These are phyloP conservation scores for Oryza australiensis DNA, from an alignment of 176 grass and related monocot species.

Conservation along the genomic window DNA sequence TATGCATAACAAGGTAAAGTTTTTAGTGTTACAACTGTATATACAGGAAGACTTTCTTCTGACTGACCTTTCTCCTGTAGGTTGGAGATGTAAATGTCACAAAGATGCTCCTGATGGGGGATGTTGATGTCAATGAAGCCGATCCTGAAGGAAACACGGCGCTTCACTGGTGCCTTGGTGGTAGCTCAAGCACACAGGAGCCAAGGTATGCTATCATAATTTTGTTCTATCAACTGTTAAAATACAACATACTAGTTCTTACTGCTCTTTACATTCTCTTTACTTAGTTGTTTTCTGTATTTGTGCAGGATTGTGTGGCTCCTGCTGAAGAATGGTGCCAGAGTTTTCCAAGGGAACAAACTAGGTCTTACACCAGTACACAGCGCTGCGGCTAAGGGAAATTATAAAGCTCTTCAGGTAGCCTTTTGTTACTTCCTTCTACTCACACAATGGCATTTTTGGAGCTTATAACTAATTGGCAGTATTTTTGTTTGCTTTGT, in stretches of 20 bases:
- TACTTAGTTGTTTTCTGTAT: neutral
- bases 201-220: slow-evolving; percentile 41
- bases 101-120: slow-evolving; percentile 60
- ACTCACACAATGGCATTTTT: neutral
- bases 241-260: too few relatives aligned
- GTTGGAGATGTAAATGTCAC: slow-evolving; percentile 49
- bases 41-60: neutral
- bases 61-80: slow-evolving; percentile 28
- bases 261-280: neutral
- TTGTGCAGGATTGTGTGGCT: slow-evolving; percentile 55
- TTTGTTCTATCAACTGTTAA: neutral
- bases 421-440: slow-evolving; percentile 17
- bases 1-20: neutral
- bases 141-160: slow-evolving; percentile 58
- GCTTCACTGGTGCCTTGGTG: slow-evolving; percentile 69
- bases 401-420: slow-evolving; percentile 69
- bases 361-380: slow-evolving; percentile 62
- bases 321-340: slow-evolving; percentile 60
- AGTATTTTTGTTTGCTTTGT: slow-evolving; percentile 33
- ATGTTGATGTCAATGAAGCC: slow-evolving; percentile 55
- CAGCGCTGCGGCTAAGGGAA: slow-evolving; percentile 57
- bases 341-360: slow-evolving; percentile 59
- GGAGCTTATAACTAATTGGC: slow-evolving; percentile 31
- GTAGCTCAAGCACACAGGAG: slow-evolving; percentile 53
- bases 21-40: neutral